Base-by-base conservation (phyloP, 768 basidiomycete species). In the Russula brevipes region DNA sequence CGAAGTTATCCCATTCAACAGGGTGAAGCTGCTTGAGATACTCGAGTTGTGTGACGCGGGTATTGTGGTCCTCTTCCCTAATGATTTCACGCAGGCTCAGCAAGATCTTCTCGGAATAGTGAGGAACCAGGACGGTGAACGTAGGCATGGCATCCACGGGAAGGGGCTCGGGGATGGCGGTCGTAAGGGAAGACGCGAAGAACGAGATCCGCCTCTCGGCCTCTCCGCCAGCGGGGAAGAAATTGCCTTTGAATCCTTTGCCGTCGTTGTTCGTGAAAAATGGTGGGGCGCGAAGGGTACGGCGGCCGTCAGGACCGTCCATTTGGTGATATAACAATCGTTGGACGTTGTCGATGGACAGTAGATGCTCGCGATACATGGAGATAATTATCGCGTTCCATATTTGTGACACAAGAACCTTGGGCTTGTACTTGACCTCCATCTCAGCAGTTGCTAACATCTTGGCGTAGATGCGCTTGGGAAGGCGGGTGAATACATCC, bases 301-400 rank as follows among this genome's bases (percentile, higher is more conserved):
- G 84, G 64, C 89, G 88, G 58, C 95, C 94, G 72, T 91, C 88
- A 14, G 90, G 84, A 16, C 86, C 86, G 66, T 96, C 95, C 19
- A 94, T 89, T 76, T 99, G 97, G 73, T 99, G 97, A 72, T 99
- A 98, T 39, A 98, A 82, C 19, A 99, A 82, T 57, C 95, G 89
- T 73, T 99, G 97, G 51, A 99, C 97, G 70, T 99, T 94, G 69
- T 98, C 94, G 71, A 99, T 99, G 66, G 94, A 96, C 44, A 99
- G 80, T 54, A 99, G 80, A 76, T 99, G 97, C 71, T 99, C 97
- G 70, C 97, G 88, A 76, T 99, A 99, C 97, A 99, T 99, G 59
- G 96, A 98, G 66, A 99, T 99, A 75, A 99, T 96, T 76, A 98
- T 82, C 50, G 97, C 97, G 74, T 99, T 99, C 97, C 97, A 99